Base-by-base conservation (phyloP, 2,329 filamentous ascomycete genomes). In the Fusarium sp. region DNA sequence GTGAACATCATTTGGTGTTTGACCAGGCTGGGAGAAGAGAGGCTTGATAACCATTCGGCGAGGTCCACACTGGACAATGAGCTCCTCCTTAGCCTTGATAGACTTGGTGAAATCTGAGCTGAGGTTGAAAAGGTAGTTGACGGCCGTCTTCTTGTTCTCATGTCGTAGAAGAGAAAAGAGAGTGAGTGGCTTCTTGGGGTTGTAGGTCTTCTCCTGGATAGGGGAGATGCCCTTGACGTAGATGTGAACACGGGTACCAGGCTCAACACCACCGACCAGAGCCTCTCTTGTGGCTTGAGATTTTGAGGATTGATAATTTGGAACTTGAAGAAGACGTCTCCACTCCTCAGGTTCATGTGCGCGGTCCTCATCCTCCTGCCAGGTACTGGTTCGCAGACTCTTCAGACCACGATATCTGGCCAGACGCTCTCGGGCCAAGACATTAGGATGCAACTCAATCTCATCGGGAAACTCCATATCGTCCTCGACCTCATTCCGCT, bases 401-500 rank as follows among this genome's bases (percentile, higher is more conserved):
- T 98, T 99, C 74, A 99, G 84, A 47, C 96, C 96, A 79, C 96
- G 89, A 83, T 98, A 99, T 68, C 94, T 90, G 14, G 93, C 90
- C 61, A 99, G 85, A 50, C 96, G 89, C 83, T 99, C 96, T 58
- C 94, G 87, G 2, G 96, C 96, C 50, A 94, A 87, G 8, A 97
- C 94, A 60, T 96, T 89, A 1, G 97, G 96, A 75, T 94, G 94
- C 60, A 99, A 86, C 82, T 99, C 97, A 66, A 99, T 96, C 82
- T 99, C 96, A 75, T 99, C 96, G 0, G 96, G 96, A 82, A 98
- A 99, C 81, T 98, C 96, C 62, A 93, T 89, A 82, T 99, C 96
- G 20, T 98, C 95, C 56, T 95, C 90, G 8, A 91, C 94, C 76
- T 98, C 96, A 30, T 91, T 91, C 58, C 91, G 90, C 78, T 95